Conservation (phyloP, 768 basidiomycete genomes). For the Boletellus emodensis region DNA sequence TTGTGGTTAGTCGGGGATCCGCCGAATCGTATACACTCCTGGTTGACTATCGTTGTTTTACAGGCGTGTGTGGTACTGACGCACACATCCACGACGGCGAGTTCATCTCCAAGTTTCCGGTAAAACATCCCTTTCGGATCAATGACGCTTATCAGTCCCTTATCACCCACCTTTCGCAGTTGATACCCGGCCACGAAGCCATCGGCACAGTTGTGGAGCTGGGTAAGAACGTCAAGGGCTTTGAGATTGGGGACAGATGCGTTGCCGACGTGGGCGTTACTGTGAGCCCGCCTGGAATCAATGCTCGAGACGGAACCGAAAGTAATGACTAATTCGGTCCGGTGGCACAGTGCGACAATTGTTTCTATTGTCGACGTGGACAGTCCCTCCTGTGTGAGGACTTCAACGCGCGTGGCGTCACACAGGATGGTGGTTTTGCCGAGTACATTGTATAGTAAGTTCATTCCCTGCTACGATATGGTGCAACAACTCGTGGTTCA, state of each 20-base stretch:
- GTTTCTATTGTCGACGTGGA: conserved; percentile 88
- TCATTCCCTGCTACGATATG: not conserved
- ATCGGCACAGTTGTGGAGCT: conserved; percentile 71
- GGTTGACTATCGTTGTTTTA: not conserved
- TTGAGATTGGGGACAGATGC: conserved; percentile 73
- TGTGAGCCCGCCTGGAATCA: conserved; percentile 36
- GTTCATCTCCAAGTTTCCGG: conserved; percentile 62
- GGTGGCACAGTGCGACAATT: conserved; percentile 62
- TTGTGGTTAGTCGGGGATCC: conserved; percentile 34
- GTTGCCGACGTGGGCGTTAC: conserved; percentile 78
- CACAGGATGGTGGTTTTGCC: conserved; percentile 81
- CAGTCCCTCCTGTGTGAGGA: conserved; percentile 79
- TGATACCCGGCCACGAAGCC: conserved; percentile 73
- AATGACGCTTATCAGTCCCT: conserved; percentile 18
- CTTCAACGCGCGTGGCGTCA: conserved; percentile 78
- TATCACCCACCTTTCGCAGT: conserved; percentile 32
- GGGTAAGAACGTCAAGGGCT: conserved; percentile 77
- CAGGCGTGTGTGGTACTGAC: conserved; percentile 59
- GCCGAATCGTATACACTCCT: not conserved
- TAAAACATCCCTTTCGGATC: conserved; percentile 16
- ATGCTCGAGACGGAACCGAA: not conserved
- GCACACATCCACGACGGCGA: conserved; percentile 64
- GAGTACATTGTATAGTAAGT: conserved; percentile 83
- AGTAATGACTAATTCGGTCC: conserved; percentile 1
- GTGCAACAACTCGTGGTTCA: conserved; percentile 17